Conservation (phyloP, 2,329 filamentous ascomycete genomes). For the Allantophomopsis lycopodina region DNA sequence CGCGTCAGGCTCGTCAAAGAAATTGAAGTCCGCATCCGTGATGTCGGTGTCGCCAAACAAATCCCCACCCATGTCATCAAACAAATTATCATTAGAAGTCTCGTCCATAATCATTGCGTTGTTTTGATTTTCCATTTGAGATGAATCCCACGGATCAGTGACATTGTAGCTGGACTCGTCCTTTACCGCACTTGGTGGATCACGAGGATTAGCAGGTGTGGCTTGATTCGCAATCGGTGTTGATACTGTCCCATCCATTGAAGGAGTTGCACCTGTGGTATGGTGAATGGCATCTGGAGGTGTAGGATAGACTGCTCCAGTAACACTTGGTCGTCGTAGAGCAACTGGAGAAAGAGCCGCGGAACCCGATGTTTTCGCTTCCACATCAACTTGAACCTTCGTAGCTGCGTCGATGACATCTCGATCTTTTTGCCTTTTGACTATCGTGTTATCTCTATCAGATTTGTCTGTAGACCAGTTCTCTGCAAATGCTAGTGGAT, state of each 20-base stretch:
- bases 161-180: constrained; percentile 5
- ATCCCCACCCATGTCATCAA: constrained; percentile 55
- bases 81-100: constrained; percentile 37
- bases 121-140: constrained; percentile 12
- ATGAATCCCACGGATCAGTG: constrained; percentile 13
- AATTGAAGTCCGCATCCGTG: constrained; percentile 75
- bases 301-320: constrained; percentile 54
- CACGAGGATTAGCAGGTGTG: neutral
- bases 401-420: constrained; percentile 19
- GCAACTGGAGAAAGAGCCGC: constrained; percentile 28
- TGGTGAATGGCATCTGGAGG: constrained; percentile 53
- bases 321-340: constrained; percentile 32
- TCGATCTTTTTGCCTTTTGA: constrained; percentile 36
- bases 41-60: constrained; percentile 58
- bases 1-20: constrained; percentile 53
- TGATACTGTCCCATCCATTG: constrained; percentile 38
- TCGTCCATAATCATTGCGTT: constrained; percentile 19
- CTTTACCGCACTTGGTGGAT: constrained; percentile 3
- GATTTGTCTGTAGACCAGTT: constrained; percentile 19
- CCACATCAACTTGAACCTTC: constrained; percentile 27
- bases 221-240: constrained; percentile 32
- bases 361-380: constrained; percentile 18
- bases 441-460: constrained; percentile 28
- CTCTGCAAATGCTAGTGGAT: constrained; percentile 22
- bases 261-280: constrained; percentile 35